These are phyloP conservation scores for Lipomyces oligophaga DNA, from an alignment of 805 yeast species.

Conservation along the genomic window DNA sequence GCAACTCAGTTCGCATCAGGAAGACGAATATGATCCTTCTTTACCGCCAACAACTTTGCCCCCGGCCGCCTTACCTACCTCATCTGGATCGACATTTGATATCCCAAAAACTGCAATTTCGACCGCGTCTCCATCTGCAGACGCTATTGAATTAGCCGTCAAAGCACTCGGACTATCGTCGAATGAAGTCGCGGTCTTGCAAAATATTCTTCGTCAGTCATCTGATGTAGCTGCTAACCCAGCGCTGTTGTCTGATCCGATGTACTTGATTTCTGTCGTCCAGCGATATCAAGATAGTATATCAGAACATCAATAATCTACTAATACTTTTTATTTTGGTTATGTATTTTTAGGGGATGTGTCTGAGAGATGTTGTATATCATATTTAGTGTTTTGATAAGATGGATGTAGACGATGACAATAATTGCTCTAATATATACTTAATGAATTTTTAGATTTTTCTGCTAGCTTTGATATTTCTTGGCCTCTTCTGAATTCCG, in stretches of 20 bases:
- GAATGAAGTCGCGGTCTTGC: constrained; percentile 30
- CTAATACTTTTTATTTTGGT: too few relatives aligned
- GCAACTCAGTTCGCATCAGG: too few relatives aligned
- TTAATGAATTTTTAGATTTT: too few relatives aligned
- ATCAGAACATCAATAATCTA: neutral
- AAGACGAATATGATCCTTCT: constrained; percentile 2
- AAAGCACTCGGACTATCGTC: constrained; percentile 30
- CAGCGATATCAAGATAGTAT: constrained; percentile 27
- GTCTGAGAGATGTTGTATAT: too few relatives aligned
- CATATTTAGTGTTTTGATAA: too few relatives aligned
- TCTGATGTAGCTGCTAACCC: constrained; percentile 35
- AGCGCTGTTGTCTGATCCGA: constrained; percentile 32
- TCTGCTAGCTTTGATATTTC: too few relatives aligned
- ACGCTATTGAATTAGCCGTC: neutral
- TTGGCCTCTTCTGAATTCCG: too few relatives aligned
- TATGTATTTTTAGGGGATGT: too few relatives aligned
- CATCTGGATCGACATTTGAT: neutral
- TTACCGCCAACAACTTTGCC: neutral
- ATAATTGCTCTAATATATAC: too few relatives aligned
- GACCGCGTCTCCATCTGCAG: neutral
- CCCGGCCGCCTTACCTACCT: neutral
- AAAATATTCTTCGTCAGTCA: constrained; percentile 28
- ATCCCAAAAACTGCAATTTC: too few relatives aligned
- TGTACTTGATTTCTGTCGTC: constrained; percentile 32
- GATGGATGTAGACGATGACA: too few relatives aligned